Evolutionary conservation across 2,329 filamentous ascomycete genomes (phyloP).

Genomic region (Cladosporium sp.): DNA sequence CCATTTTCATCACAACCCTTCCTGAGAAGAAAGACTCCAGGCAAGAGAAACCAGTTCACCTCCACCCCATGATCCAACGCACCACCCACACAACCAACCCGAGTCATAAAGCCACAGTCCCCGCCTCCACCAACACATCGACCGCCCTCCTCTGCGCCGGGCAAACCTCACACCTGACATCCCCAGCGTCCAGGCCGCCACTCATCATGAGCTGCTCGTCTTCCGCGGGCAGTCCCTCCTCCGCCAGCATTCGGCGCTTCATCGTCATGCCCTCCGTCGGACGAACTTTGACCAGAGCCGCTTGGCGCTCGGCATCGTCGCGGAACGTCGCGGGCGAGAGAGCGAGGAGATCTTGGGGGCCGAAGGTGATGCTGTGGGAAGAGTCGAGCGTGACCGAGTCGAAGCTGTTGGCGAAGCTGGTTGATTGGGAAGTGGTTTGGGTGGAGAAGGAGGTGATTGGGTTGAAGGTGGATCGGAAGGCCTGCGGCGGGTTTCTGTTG

Average conservation of each 20-base stretch:
- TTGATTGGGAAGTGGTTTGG: background rate
- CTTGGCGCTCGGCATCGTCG: background rate
- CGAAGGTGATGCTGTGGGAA: background rate
- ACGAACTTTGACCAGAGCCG: background rate
- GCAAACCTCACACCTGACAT: background rate
- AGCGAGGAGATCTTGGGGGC: background rate
- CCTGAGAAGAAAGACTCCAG: background rate
- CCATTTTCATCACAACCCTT: background rate
- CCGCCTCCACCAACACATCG: background rate
- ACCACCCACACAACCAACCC: background rate
- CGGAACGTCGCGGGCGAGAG: background rate
- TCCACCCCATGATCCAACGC: background rate
- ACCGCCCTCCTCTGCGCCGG: conserved; percentile 3
- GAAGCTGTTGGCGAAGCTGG: background rate
- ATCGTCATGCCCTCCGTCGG: background rate
- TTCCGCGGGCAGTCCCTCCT: background rate
- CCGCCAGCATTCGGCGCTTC: background rate
- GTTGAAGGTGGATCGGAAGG: background rate
- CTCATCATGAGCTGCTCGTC: conserved; percentile 12
- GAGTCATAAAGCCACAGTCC: conserved; percentile 8
- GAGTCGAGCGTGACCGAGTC: background rate
- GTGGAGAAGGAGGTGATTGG: background rate
- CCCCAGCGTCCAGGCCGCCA: background rate
- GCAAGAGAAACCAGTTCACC: background rate
- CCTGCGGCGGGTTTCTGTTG: background rate